phyloP scores from a whole-genome alignment of 495 filamentous ascomycete species.

The Aspergillus funiculosus region DNA sequence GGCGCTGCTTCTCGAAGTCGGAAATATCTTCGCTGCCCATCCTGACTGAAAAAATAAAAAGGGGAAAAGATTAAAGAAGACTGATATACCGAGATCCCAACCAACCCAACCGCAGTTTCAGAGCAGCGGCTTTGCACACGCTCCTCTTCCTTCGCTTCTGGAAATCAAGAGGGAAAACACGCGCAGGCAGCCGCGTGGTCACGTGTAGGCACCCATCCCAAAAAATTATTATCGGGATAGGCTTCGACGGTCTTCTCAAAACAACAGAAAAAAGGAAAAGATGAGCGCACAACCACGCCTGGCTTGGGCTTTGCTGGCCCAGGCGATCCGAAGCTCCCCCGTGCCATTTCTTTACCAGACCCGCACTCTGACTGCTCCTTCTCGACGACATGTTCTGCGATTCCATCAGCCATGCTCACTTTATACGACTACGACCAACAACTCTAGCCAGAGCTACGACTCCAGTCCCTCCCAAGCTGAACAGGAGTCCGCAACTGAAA shows the following conservation, averaged over 20 bases:
- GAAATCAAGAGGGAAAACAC: conserved; percentile 5
- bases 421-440: too few relatives aligned
- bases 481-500: not conserved
- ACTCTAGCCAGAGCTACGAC: too few relatives aligned
- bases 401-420: conserved; percentile 11
- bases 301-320: conserved; percentile 19
- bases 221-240: not conserved
- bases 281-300: conserved; percentile 16
- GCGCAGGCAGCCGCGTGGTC: conserved; percentile 14
- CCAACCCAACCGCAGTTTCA: too few relatives aligned
- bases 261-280: not conserved
- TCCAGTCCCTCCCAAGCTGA: conserved; percentile 8
- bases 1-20: conserved; percentile 64
- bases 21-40: conserved; percentile 39
- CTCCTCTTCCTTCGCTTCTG: not conserved
- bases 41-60: not conserved
- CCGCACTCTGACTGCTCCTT: conserved; percentile 44
- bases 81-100: too few relatives aligned
- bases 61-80: not conserved
- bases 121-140: not conserved
- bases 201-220: conserved; percentile 10
- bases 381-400: conserved; percentile 8
- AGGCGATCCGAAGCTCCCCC: conserved; percentile 25
- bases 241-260: too few relatives aligned
- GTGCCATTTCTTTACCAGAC: conserved; percentile 69